Conservation (phyloP, 1,139 yeast genomes). For the Suhomyces chickasaworum region DNA sequence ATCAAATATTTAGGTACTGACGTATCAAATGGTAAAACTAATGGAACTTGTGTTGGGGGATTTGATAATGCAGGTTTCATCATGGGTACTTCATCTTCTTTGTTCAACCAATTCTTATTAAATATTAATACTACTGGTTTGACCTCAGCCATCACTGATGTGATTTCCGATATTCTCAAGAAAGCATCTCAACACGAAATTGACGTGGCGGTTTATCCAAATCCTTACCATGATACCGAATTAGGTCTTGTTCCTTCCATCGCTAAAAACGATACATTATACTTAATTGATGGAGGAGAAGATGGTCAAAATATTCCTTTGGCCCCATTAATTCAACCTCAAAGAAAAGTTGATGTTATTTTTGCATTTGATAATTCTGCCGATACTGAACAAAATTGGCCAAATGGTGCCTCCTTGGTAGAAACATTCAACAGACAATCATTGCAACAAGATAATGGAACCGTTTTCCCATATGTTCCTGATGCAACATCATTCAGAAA, state of each 20-base stretch:
- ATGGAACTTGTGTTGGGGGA: slow-evolving; percentile 33
- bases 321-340: slow-evolving; percentile 30
- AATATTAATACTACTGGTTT: slow-evolving; percentile 28
- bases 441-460: slow-evolving; percentile 25
- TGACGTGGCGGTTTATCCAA: slow-evolving; percentile 30
- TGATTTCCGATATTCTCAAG: slow-evolving; percentile 20
- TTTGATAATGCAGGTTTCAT: slow-evolving; percentile 49
- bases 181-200: slow-evolving; percentile 19
- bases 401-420: slow-evolving; percentile 37
- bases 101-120: slow-evolving; percentile 35
- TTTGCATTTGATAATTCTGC: slow-evolving; percentile 37
- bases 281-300: slow-evolving; percentile 36
- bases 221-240: slow-evolving; percentile 24
- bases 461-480: slow-evolving; percentile 43
- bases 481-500: slow-evolving; percentile 33
- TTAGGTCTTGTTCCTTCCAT: slow-evolving; percentile 20
- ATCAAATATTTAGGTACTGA: slow-evolving; percentile 73
- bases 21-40: slow-evolving; percentile 53
- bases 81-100: slow-evolving; percentile 49
- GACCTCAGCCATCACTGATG: slow-evolving; percentile 19
- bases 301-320: slow-evolving; percentile 35
- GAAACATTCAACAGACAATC: slow-evolving; percentile 38
- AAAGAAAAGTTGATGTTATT: slow-evolving; percentile 30
- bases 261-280: slow-evolving; percentile 23
- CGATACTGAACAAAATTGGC: slow-evolving; percentile 32